Conservation (phyloP, 371 early-diverging fungal genomes). For the Haplosporangium sp. region DNA sequence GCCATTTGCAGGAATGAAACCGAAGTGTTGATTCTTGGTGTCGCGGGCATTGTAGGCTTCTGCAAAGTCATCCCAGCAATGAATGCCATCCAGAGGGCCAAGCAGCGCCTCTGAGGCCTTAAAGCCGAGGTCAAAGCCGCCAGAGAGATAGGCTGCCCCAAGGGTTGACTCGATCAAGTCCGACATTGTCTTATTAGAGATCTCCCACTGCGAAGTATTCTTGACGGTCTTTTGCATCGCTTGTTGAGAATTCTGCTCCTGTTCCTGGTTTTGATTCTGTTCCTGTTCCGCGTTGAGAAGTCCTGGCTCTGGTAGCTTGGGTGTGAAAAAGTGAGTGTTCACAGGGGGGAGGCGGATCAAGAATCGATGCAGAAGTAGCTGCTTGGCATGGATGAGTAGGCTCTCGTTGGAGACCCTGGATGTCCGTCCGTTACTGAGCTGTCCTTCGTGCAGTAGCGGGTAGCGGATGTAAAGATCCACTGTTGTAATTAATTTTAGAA, state of each 20-base stretch:
- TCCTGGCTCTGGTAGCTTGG: neutral
- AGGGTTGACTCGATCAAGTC: constrained; percentile 91
- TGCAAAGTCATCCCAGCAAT: constrained; percentile 62
- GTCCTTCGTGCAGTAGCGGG: constrained; percentile 80
- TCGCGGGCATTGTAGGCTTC: neutral
- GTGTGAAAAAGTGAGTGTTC: constrained; percentile 15
- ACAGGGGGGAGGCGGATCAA: constrained; percentile 59
- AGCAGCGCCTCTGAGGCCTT: constrained; percentile 64
- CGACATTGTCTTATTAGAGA: constrained; percentile 87
- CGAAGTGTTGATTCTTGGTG: too few relatives aligned
- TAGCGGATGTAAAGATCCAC: constrained; percentile 78
- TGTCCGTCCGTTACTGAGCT: constrained; percentile 70
- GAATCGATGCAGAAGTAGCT: constrained; percentile 55
- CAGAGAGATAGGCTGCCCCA: constrained; percentile 78
- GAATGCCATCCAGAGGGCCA: constrained; percentile 65
- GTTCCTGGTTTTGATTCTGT: neutral
- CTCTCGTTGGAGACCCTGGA: constrained; percentile 76
- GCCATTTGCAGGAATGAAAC: constrained; percentile 1
- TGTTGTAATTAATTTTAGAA: constrained; percentile 82
- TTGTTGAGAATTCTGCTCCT: neutral
- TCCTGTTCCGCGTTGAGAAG: neutral
- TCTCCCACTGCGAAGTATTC: constrained; percentile 1
- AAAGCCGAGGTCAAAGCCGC: constrained; percentile 74
- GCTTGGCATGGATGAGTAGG: constrained; percentile 65
- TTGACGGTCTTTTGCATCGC: neutral